phyloP scores from a whole-genome alignment of 2,329 filamentous ascomycete genomes.

The Alternaria triticina region DNA sequence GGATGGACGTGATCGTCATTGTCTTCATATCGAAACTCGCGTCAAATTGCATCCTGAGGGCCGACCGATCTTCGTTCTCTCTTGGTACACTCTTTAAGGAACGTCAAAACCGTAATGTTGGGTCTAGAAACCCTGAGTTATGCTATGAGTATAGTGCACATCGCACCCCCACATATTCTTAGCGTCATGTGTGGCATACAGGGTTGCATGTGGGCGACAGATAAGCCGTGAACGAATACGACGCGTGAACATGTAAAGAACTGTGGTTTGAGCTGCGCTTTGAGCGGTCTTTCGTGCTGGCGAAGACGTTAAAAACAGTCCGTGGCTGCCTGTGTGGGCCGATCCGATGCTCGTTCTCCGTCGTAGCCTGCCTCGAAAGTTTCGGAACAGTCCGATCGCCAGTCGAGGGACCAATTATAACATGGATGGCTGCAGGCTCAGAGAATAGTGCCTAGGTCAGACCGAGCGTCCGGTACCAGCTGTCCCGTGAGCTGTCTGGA shows the following conservation, averaged over 20 bases:
- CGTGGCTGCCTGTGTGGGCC: neutral
- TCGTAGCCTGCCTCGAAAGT: conserved; percentile 2
- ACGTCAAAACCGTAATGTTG: neutral
- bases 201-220: neutral
- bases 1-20: neutral
- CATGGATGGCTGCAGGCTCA: neutral
- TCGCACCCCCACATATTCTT: neutral
- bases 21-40: neutral
- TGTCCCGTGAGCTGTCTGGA: neutral
- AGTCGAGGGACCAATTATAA: neutral
- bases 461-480: neutral
- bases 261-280: neutral
- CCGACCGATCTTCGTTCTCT: neutral
- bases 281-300: neutral
- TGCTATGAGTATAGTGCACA: neutral
- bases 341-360: neutral
- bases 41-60: neutral
- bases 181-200: neutral
- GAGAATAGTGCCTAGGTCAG: neutral
- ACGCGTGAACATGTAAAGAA: neutral
- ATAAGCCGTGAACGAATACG: neutral
- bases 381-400: conserved; percentile 6
- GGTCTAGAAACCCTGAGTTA: neutral
- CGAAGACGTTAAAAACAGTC: neutral
- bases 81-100: neutral